These are phyloP conservation scores for Syncephalastrum sp. DNA, from an alignment of 371 early-diverging fungal species.

Conservation along the genomic window DNA sequence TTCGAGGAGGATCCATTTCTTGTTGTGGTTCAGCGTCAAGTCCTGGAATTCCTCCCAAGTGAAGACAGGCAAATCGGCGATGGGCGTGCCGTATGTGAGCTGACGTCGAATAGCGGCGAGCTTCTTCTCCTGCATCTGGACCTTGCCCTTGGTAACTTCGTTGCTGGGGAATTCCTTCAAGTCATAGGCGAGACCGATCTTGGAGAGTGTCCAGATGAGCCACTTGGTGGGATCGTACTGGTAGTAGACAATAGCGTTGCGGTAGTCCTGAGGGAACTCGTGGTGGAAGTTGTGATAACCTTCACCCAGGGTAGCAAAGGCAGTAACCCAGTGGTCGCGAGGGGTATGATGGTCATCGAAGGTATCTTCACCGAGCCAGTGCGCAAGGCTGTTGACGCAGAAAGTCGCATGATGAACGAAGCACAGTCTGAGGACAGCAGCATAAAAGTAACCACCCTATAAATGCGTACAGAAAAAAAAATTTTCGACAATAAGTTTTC, in stretches of 20 bases:
- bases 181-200: constrained; percentile 81
- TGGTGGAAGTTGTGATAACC: constrained; percentile 93
- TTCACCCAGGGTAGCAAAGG: constrained; percentile 80
- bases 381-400: constrained; percentile 91
- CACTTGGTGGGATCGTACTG: constrained; percentile 98
- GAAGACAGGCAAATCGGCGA: constrained; percentile 71
- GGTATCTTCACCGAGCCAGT: constrained; percentile 77
- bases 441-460: constrained; percentile 86
- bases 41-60: constrained; percentile 77
- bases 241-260: constrained; percentile 86
- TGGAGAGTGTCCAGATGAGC: constrained; percentile 70
- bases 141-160: constrained; percentile 83
- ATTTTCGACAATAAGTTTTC: constrained; percentile 3
- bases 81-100: constrained; percentile 74
- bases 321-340: constrained; percentile 80
- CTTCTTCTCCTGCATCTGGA: constrained; percentile 84
- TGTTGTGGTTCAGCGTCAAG: constrained; percentile 56
- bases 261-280: constrained; percentile 95
- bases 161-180: constrained; percentile 89
- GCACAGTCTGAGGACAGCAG: constrained; percentile 76
- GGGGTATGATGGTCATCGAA: constrained; percentile 83
- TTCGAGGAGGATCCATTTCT: constrained; percentile 85
- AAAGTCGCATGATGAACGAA: constrained; percentile 93
- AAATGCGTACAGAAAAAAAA: constrained; percentile 7
- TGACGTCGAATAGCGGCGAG: constrained; percentile 56